Evolutionary conservation across 306 rosid genomes (phyloP), one percentile per base, ranked within the genome.

Genomic region (Hippophae rhamnoides): DNA sequence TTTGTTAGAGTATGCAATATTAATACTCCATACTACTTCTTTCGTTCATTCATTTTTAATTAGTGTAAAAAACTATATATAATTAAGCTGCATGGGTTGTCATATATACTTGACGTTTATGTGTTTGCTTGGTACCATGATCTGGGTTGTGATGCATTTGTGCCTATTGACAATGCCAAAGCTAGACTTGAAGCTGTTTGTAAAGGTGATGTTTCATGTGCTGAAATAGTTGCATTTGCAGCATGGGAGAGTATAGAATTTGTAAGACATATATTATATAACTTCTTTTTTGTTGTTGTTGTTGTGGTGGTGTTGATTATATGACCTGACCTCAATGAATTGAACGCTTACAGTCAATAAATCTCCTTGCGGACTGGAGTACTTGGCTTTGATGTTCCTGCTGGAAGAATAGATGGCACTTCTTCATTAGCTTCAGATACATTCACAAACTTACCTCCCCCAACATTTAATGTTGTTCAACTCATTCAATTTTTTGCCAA

Each of bases 351-450:
- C 23, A 0, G 23, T 18, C 23, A 18, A 18, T 18, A 18, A 18
- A 18, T 18, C 23, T 18, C 23, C 23, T 18, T 18, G 80, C 86
- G 82, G 92, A 72, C 71, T 38, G 62, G 74, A 76, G 89, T 84
- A 31, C 47, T 75, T 52, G 76, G 85, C 7, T 87, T 82, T 73
- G 83, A 64, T 44, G 95, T 87, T 76, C 93, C 87, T 3, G 86
- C 85, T 6, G 95, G 95, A 78, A 84, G 95, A 84, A 84, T 85
- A 70, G 93, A 84, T 46, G 89, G 93, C 54, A 78, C 71, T 61
- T 62, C 74, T 58, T 87, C 95, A 31, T 64, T 69, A 57, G 82
- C 72, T 65, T 78, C 82, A 1, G 93, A 87, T 26, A 70, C 85
- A 73, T 62, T 64, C 60, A 71, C 77, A 60, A 79, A 82, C 59